Evolutionary conservation across 1,139 yeast genomes (phyloP).

Genomic region (Lodderomyces margitis): DNA sequence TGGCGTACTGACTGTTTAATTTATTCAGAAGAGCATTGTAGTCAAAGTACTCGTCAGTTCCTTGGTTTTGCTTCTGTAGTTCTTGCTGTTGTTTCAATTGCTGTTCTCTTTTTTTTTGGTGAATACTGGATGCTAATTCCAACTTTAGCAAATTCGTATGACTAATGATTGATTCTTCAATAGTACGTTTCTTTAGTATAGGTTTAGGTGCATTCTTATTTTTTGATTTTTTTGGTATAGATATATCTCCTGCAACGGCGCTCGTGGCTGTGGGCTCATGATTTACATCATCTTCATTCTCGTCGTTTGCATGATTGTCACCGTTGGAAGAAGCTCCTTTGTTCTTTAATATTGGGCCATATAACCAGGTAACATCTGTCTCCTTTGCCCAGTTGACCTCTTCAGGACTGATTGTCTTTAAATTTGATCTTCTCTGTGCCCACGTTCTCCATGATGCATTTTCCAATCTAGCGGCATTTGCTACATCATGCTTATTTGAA

Average conservation of each 20-base stretch:
- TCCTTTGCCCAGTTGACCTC: slow-evolving; percentile 78
- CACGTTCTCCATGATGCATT: slow-evolving; percentile 87
- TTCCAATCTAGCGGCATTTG: slow-evolving; percentile 66
- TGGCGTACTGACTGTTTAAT: slow-evolving; percentile 55
- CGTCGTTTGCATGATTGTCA: slow-evolving; percentile 14
- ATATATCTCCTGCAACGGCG: slow-evolving; percentile 49
- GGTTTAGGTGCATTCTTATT: slow-evolving; percentile 53
- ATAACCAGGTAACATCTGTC: slow-evolving; percentile 78
- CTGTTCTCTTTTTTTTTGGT: slow-evolving; percentile 24
- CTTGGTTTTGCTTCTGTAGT: slow-evolving; percentile 19
- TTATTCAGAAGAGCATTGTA: slow-evolving; percentile 58
- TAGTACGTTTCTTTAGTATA: slow-evolving; percentile 76
- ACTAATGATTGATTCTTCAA: slow-evolving; percentile 69
- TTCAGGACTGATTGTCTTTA: slow-evolving; percentile 71
- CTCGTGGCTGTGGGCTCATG: slow-evolving; percentile 34
- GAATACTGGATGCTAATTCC: slow-evolving; percentile 42
- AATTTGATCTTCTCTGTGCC: slow-evolving; percentile 71
- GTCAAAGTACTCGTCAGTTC: slow-evolving; percentile 44
- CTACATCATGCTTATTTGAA: slow-evolving; percentile 70
- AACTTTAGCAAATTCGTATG: slow-evolving; percentile 51
- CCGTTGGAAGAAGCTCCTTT: slow-evolving; percentile 17
- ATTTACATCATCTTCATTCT: slow-evolving; percentile 15
- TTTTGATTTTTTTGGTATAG: slow-evolving; percentile 19
- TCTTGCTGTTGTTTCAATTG: slow-evolving; percentile 17
- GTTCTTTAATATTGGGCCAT: slow-evolving; percentile 68